Evolutionary conservation across 495 filamentous ascomycete species (phyloP), one percentile per base, ranked within the genome.

Genomic region (Mycothermus thermophilus): DNA sequence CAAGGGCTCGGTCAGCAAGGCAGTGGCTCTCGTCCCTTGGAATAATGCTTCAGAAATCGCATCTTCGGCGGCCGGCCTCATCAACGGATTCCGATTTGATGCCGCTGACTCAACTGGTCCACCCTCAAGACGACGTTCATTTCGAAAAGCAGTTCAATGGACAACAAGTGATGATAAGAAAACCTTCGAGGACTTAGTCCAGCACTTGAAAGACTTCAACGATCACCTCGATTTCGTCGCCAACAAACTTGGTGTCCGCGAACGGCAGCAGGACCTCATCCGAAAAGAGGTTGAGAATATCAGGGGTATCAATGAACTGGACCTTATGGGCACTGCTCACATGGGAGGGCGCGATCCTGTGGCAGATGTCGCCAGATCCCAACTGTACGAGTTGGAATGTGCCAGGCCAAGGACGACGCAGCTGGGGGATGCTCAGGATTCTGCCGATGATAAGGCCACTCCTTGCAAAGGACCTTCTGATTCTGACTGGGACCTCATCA

Each of bases 161-260:
- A 26, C 34, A 3, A 25, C 30, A n/a, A n/a, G n/a, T n/a, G 8
- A 15, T 3, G 34, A 37, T 20, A 19, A 19, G 10, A 10, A 7
- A 2, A 37, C 20, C 2, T 37, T 37, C 15, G 26, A 24, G 0
- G 34, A 20, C 1, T 11, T 29, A n/a, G 34, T 37, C 4, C 16
- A 22, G n/a, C 25, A 37, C n/a, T 14, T 37, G 16, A 27, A 29
- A 11, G 25, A 37, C 26, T 29, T 37, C 12, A 37, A 22, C 26
- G 34, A 37, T n/a, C 25, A 30, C 8, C 25, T 37, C 4, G 34
- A 37, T 11, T 16, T 9, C 11, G 5, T 32, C 2, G 23, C 30
- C 5, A 14, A 11, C 1, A 20, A 23, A 7, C 10, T 32, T 0
- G 15, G 15, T 8, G 30, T 32, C n/a, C 18, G 1, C 1, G 18